phyloP scores from a whole-genome alignment of 345 rosid genomes.

The Acer campestre region DNA sequence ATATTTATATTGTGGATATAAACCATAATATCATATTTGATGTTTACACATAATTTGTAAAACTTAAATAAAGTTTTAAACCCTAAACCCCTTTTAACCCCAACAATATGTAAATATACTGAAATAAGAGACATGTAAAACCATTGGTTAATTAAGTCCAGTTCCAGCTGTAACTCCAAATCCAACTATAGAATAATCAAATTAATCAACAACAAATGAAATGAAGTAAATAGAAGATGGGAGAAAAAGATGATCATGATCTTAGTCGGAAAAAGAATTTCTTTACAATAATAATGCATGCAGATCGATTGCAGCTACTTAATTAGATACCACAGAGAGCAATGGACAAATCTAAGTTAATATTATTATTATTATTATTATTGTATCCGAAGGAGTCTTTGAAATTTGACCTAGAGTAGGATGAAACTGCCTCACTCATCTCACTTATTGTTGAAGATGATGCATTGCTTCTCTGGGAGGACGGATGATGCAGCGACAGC shows the following conservation, averaged over 20 bases:
- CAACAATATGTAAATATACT: too few species aligned
- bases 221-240: neutral
- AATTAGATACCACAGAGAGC: conserved; percentile 64
- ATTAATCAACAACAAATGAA: too few species aligned
- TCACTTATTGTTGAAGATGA: conserved; percentile 62
- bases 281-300: neutral
- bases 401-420: conserved; percentile 36
- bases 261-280: too few species aligned
- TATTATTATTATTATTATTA: conserved; percentile 28
- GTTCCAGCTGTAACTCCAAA: too few species aligned
- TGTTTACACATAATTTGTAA: too few species aligned
- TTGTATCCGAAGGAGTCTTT: conserved; percentile 38
- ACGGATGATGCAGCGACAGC: conserved; percentile 49
- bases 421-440: conserved; percentile 67
- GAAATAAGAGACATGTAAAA: too few species aligned
- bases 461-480: conserved; percentile 46
- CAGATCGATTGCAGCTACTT: neutral
- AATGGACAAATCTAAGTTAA: conserved; percentile 70
- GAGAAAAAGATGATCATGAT: too few species aligned
- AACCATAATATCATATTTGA: too few species aligned
- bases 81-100: too few species aligned
- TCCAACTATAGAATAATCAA: neutral
- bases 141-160: too few species aligned
- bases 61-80: too few species aligned
- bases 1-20: too few species aligned